phyloP scores from a whole-genome alignment of 2,329 filamentous ascomycete species.

The Aspergillus pseudoglaucus region DNA sequence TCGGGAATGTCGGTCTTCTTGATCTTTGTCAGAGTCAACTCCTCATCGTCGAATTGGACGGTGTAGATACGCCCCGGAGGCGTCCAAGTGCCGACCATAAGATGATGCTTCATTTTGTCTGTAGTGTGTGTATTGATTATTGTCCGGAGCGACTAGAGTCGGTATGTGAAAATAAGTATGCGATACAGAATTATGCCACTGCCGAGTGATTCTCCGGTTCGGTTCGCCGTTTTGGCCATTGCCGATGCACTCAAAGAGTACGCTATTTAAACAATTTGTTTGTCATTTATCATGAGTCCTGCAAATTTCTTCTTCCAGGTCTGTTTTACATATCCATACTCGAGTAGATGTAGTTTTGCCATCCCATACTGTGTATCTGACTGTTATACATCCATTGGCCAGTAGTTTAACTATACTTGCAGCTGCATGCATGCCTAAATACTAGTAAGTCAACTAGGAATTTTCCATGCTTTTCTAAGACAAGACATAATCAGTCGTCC shows the following conservation, averaged over 20 bases:
- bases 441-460: no score
- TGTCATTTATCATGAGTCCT: no score
- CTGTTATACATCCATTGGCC: no score
- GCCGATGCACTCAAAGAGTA: neutral
- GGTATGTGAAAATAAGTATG: neutral
- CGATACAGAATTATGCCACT: neutral
- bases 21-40: slow-evolving; percentile 64
- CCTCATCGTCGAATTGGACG: slow-evolving; percentile 78
- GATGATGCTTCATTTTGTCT: slow-evolving; percentile 69
- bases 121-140: neutral
- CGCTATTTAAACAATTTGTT: no score
- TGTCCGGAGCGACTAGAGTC: neutral
- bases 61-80: slow-evolving; percentile 86
- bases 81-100: slow-evolving; percentile 91
- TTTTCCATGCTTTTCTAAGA: no score
- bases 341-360: no score
- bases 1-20: slow-evolving; percentile 75
- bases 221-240: neutral
- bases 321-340: no score
- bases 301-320: no score
- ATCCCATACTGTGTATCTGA: no score
- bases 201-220: neutral
- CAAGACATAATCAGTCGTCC: no score
- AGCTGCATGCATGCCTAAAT: no score
- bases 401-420: no score